phyloP scores from a whole-genome alignment of 2,329 filamentous ascomycete species.

The Pseudocercospora crystallina region DNA sequence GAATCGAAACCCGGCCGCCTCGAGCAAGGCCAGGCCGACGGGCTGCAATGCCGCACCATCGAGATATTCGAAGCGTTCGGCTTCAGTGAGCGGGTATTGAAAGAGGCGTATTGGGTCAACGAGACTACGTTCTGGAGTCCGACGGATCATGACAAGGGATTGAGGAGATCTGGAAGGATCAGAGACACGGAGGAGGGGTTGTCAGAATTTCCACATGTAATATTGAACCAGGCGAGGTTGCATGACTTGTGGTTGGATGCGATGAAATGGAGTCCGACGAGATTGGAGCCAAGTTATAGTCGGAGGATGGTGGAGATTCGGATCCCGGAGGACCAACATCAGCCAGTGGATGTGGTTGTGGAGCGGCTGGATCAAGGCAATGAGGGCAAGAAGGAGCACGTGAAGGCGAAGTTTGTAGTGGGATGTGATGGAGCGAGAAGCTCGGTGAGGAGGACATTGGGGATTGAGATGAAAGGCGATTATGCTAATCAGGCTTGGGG shows the following conservation, averaged over 20 bases:
- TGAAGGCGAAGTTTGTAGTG: conserved; percentile 36
- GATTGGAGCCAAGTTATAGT: conserved; percentile 33
- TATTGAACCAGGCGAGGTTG: conserved; percentile 70
- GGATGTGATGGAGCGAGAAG: conserved; percentile 39
- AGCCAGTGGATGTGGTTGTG: conserved; percentile 55
- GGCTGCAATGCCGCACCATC: conserved; percentile 64
- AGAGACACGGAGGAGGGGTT: conserved; percentile 63
- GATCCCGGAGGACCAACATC: conserved; percentile 32
- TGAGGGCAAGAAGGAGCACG: conserved; percentile 29
- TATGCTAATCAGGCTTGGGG: conserved; percentile 39
- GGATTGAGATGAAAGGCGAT: conserved; percentile 37
- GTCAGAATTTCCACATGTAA: conserved; percentile 64
- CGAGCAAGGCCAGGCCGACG: conserved; percentile 49
- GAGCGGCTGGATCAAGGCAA: conserved; percentile 38
- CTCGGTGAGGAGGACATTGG: conserved; percentile 31
- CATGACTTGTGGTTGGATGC: conserved; percentile 50
- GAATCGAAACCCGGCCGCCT: conserved; percentile 34
- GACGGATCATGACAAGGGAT: conserved; percentile 52
- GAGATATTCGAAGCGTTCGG: conserved; percentile 75
- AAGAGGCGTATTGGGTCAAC: conserved; percentile 68
- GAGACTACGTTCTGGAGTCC: conserved; percentile 63
- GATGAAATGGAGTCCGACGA: conserved; percentile 34
- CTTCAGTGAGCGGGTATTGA: conserved; percentile 63
- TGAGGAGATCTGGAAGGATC: conserved; percentile 61
- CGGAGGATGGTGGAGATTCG: conserved; percentile 25